phyloP scores from a whole-genome alignment of 129 eudicot species.

The Flaveria robusta region DNA sequence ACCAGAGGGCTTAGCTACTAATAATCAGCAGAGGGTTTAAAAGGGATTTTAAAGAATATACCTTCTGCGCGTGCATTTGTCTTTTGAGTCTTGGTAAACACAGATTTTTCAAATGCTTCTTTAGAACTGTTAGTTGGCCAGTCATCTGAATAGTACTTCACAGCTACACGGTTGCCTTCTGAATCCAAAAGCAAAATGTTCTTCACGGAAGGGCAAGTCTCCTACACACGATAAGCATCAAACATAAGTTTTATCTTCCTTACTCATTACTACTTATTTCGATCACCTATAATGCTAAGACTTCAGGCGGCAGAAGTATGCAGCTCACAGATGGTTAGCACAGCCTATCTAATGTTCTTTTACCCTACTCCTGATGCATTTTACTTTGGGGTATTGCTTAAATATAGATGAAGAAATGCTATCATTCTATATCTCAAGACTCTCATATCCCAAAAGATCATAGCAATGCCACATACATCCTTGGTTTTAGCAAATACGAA shows the following conservation, averaged over 20 bases:
- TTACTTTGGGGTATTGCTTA: not conserved
- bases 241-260: not conserved
- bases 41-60: constrained; percentile 18
- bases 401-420: no score
- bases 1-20: not conserved
- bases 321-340: constrained; percentile 11
- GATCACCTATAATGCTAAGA: not conserved
- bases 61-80: constrained; percentile 81
- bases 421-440: no score
- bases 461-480: no score
- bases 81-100: constrained; percentile 74
- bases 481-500: not conserved
- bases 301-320: constrained; percentile 11
- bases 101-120: constrained; percentile 66
- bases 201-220: constrained; percentile 65
- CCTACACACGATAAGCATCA: constrained; percentile 38
- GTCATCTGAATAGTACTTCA: constrained; percentile 66
- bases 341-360: not conserved
- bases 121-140: constrained; percentile 73
- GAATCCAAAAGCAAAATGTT: constrained; percentile 73
- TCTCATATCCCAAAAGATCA: no score
- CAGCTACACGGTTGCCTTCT: constrained; percentile 75
- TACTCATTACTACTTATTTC: not conserved
- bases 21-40: not conserved
- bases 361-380: constrained; percentile 11